These are phyloP conservation scores for Cnidoscolus chayamansa DNA, from an alignment of 441 rosid species.

Conservation along the genomic window DNA sequence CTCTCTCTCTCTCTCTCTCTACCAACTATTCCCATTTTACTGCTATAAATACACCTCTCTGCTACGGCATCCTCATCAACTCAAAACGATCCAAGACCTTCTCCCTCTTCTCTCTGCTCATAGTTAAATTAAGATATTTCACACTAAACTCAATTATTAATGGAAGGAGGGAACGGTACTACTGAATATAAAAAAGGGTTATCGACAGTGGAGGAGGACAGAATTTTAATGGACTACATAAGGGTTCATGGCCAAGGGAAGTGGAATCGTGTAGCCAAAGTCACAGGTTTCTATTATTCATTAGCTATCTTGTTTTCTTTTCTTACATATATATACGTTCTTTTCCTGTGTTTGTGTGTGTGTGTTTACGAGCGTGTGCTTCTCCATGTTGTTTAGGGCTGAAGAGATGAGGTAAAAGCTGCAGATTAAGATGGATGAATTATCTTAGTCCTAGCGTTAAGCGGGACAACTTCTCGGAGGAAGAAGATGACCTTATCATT, in stretches of 20 bases:
- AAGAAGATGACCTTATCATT: slow-evolving; percentile 71
- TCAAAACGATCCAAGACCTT: too few species aligned
- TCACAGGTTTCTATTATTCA: slow-evolving; percentile 34
- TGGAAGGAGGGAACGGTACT: slow-evolving; percentile 24
- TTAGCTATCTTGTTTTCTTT: neutral
- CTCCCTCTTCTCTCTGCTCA: too few species aligned
- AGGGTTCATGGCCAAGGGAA: slow-evolving; percentile 54
- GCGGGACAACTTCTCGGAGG: slow-evolving; percentile 53
- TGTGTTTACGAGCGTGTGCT: neutral
- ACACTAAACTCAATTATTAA: slow-evolving; percentile 5
- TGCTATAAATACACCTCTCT: too few species aligned
- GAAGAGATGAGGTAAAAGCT: slow-evolving; percentile 64
- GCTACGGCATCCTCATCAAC: too few species aligned
- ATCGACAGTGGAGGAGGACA: slow-evolving; percentile 68
- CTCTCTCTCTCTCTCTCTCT: too few species aligned
- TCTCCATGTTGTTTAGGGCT: slow-evolving; percentile 31
- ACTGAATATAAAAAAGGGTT: slow-evolving; percentile 42
- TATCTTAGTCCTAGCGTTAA: slow-evolving; percentile 57
- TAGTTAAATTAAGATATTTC: too few species aligned
- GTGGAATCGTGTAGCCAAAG: slow-evolving; percentile 55
- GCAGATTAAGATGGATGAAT: slow-evolving; percentile 67
- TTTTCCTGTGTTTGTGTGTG: neutral
- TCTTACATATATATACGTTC: neutral
- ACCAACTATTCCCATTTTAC: too few species aligned
- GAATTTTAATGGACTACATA: slow-evolving; percentile 47